Base-by-base conservation (phyloP, 75 land plant species). In the Selaginella moellendorffii region DNA sequence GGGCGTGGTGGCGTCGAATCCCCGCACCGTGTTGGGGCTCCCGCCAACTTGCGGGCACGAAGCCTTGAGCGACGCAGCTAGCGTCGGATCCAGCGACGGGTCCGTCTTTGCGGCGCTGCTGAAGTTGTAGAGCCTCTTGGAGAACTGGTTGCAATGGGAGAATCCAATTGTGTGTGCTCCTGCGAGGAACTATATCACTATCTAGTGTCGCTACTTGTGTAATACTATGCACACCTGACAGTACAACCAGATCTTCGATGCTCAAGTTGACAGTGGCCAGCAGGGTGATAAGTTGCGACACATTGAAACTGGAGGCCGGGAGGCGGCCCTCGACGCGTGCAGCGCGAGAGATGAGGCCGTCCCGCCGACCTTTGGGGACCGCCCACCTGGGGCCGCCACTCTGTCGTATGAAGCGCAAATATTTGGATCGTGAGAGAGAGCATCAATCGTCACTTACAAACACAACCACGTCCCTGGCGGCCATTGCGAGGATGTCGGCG, bases 111-210 rank as follows among this genome's bases (percentile, higher is more conserved):
- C 2, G 14, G 76, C 66, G 22, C 62, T 27, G 62, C 27, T 78
- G 76, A 79, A 85, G 53, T 62, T 77, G 74, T 82, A 85, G 8
- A 85, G 69, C 31, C 83, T 72, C 1, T 67, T 60, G 22, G 52
- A 29, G 71, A 81, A 75, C 17, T 70, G 20, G 9, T 5, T 24
- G 67, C 83, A 81, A 61, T 79, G 82, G 2, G 79, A 54, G 58
- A 63, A 19, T 1, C 84, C 84, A 42, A 82, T 68, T 0, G 82
- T 75, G 66, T 81, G 83, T 17, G 73, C 82, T 9, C 82, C 80
- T 75, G 68, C 14, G 46, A 5, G 46, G 46, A 14, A 36, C 46
- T 5, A 5, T 5, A 14, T 36, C 46, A 36, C 14, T 36, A 5
- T 14, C 5, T 36, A 36, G 46, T 36, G 46, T 36, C 46, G 5